These are phyloP conservation scores for Ascochyta koolunga DNA, from an alignment of 2,329 filamentous ascomycete species.

Conservation along the genomic window DNA sequence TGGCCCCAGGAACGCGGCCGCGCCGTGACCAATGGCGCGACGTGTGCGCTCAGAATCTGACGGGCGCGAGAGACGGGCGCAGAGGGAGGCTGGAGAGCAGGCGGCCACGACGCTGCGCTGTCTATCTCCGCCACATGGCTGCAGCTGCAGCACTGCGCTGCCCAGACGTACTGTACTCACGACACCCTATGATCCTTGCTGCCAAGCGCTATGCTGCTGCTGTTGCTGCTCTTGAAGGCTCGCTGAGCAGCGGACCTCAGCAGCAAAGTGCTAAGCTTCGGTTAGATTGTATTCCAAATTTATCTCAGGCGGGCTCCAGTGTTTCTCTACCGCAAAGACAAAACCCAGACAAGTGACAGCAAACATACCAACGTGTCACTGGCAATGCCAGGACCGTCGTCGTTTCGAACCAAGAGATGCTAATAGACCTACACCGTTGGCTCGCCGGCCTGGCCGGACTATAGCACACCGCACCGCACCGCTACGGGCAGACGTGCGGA, in stretches of 20 bases:
- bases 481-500: background rate
- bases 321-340: conserved; percentile 14
- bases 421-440: conserved; percentile 9
- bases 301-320: conserved; percentile 22
- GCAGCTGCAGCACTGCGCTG: conserved; percentile 4
- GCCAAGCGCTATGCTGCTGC: conserved; percentile 6
- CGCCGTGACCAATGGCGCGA: conserved; percentile 15
- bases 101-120: conserved; percentile 9
- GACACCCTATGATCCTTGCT: background rate
- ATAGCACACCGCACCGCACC: background rate
- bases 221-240: conserved; percentile 1
- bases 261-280: conserved; percentile 26
- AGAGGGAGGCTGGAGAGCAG: conserved; percentile 15
- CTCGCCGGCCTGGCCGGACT: background rate
- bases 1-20: conserved; percentile 15
- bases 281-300: conserved; percentile 25
- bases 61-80: conserved; percentile 1
- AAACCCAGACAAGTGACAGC: conserved; percentile 16
- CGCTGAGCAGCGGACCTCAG: conserved; percentile 1
- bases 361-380: conserved; percentile 16
- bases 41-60: conserved; percentile 16
- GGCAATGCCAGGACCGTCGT: conserved; percentile 12
- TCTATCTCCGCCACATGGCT: conserved; percentile 12
- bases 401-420: conserved; percentile 17
- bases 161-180: background rate